Base-by-base conservation (phyloP, 2,329 filamentous ascomycete species). In the Tetracladium maxilliforme region DNA sequence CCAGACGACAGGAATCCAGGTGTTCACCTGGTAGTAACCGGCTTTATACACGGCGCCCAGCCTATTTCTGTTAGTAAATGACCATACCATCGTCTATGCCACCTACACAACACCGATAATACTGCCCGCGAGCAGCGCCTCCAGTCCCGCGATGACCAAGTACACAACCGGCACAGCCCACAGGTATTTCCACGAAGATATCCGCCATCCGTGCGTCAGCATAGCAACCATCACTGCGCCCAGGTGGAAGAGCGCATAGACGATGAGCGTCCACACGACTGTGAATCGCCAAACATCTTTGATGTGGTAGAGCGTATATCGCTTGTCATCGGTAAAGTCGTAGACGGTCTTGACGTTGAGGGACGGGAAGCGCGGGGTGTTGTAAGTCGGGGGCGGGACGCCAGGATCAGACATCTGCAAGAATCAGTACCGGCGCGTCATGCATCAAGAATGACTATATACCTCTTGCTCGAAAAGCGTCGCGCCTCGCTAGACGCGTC, bases 1-100 rank as follows among this genome's bases (percentile, higher is more conserved):
- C 75, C 75, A 81, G 13, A 76, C 56, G 40, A 80, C 68, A 2
- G 75, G 75, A 23, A 79, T 69, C 75, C 75, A 81, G 3, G 75
- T 80, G 18, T 11, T 9, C 74, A 81, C 79, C 30, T 62, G 56
- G 40, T 77, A 80, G 43, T 70, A 76, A 11, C 75, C 75, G 3
- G 68, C 60, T 44, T 71, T 65, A 40, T 79, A 80, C 11, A 78
- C 60, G 3, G 64, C 69, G 14, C 70, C 71, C 2, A 78, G 52
- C 22, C 70, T 72, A 38, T n/a, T n/a, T 7, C 11, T 26, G 18
- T 19, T 10, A 14, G 21, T 14, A 21, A 10, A 14, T 34, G 19
- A 37, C 29, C 21, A 25, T 10, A 8, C 9, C 18, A 19, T 19
- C 9, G 18, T 19, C 18, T 19, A 12, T n/a, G 13, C 21, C 5